Evolutionary conservation across 2,329 filamentous ascomycete genomes (phyloP), one percentile per base, ranked within the genome.

Genomic region (Aspergillus sclerotialis): DNA sequence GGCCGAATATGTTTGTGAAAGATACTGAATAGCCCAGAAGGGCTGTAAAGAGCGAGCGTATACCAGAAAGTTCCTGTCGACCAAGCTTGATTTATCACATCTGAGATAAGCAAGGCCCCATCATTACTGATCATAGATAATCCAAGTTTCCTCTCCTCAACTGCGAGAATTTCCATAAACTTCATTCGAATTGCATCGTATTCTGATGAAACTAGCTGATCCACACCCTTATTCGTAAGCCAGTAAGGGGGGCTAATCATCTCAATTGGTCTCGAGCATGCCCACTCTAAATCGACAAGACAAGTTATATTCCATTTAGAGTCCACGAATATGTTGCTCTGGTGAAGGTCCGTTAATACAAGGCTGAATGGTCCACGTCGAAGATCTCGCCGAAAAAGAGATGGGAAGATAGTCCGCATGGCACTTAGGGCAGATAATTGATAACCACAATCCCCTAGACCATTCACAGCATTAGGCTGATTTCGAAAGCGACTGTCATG

Each of bases 301-400:
- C 26, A 49, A 4, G 15, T 49, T 18, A 55, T 44, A 24, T 55
- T 38, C 53, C 53, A 55, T 2, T 51, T 18, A 1, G 42, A 31
- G 30, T 54, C 45, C 11, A 55, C 47, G 21, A 52, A 39, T 5
- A 57, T 49, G 21, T 58, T 57, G 36, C 59, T 63, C 33, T 48
- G 50, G 34, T 68, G 56, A 3, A 69, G 37, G 42, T 69, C 64
- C 5, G 62, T n/a, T n/a, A n/a, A n/a, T n/a, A n/a, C n/a, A n/a
- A n/a, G n/a, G n/a, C n/a, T n/a, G n/a, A n/a, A n/a, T n/a, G n/a
- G n/a, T n/a, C n/a, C n/a, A n/a, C n/a, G n/a, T n/a, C n/a, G n/a
- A n/a, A n/a, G n/a, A n/a, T n/a, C n/a, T n/a, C n/a, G n/a, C n/a
- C n/a, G n/a, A n/a, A n/a, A n/a, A n/a, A n/a, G n/a, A n/a, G n/a